Percentiles rank a stretch among this genome's conserved stretches.
These are phyloP conservation scores for Yarrowia galli DNA, from an alignment of 1,139 yeast species.

Conservation along the genomic window DNA sequence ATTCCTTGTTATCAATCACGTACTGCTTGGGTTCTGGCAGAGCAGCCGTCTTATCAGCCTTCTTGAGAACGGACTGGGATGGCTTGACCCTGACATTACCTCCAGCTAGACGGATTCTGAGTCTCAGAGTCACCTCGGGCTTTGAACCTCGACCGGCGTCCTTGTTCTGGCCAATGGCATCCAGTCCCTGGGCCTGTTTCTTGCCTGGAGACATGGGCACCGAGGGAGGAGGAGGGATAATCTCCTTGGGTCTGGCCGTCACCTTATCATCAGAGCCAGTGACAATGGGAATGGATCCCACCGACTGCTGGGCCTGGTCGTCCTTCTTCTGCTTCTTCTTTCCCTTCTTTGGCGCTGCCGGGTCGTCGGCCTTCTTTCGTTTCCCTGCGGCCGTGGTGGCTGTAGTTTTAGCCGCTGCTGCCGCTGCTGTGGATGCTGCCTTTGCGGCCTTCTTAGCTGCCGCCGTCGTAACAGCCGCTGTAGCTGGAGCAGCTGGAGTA, in stretches of 20 bases:
- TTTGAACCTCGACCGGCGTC: constrained; percentile 29
- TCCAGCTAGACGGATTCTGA: constrained; percentile 26
- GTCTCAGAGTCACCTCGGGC: constrained; percentile 28
- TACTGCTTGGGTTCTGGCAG: constrained; percentile 16
- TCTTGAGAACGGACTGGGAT: constrained; percentile 22
- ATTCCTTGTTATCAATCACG: constrained; percentile 31
- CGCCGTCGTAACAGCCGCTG: background rate
- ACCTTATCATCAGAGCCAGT: constrained; percentile 22
- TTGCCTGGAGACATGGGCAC: constrained; percentile 36
- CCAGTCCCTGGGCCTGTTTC: constrained; percentile 35
- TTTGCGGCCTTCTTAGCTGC: constrained; percentile 5
- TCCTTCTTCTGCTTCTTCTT: constrained; percentile 37
- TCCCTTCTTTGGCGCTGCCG: constrained; percentile 26
- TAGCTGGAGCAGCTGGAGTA: background rate
- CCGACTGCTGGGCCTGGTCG: constrained; percentile 23
- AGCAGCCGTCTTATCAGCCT: constrained; percentile 10
- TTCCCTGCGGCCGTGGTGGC: constrained; percentile 18
- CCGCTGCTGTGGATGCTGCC: background rate
- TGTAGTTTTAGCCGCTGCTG: background rate
- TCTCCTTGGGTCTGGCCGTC: constrained; percentile 23
- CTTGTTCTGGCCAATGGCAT: constrained; percentile 35
- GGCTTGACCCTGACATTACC: constrained; percentile 34
- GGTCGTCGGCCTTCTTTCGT: constrained; percentile 32
- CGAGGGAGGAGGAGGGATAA: constrained; percentile 32
- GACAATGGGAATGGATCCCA: constrained; percentile 34